These are phyloP conservation scores for Paecilomyces sp. DNA, from an alignment of 2,329 filamentous ascomycete genomes.

Conservation along the genomic window DNA sequence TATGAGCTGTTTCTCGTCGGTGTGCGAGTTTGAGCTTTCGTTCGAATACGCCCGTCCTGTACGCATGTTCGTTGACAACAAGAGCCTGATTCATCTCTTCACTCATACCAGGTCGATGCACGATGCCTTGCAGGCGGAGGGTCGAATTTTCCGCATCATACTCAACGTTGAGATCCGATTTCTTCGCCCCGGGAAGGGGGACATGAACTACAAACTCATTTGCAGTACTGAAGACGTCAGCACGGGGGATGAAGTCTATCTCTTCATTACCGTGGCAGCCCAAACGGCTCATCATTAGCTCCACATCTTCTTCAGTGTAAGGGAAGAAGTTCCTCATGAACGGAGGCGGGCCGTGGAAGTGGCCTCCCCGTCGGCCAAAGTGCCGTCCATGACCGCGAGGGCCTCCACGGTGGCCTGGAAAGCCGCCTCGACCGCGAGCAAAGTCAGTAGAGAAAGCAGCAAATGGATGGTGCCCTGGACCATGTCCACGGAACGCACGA, in stretches of 20 bases:
- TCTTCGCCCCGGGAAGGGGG: slow-evolving; percentile 70
- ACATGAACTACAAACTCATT: slow-evolving; percentile 61
- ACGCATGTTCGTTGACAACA: slow-evolving; percentile 61
- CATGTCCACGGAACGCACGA: background rate
- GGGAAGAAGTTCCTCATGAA: slow-evolving; percentile 22
- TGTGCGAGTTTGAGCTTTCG: slow-evolving; percentile 56
- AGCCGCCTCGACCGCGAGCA: background rate
- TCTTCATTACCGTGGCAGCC: slow-evolving; percentile 10
- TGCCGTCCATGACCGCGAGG: background rate
- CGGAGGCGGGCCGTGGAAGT: background rate
- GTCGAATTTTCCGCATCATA: slow-evolving; percentile 64
- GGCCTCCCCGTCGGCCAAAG: background rate
- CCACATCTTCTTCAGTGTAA: slow-evolving; percentile 21
- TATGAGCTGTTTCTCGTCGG: slow-evolving; percentile 48
- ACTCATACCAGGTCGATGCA: slow-evolving; percentile 63
- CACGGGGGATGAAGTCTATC: slow-evolving; percentile 30
- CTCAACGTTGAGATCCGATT: slow-evolving; percentile 68
- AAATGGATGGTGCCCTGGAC: background rate
- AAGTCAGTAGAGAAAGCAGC: background rate
- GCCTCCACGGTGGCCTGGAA: background rate
- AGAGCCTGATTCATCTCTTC: slow-evolving; percentile 62
- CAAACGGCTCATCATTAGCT: slow-evolving; percentile 10
- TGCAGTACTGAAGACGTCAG: slow-evolving; percentile 66
- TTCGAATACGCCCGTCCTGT: slow-evolving; percentile 68
- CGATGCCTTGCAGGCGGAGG: slow-evolving; percentile 63